These are phyloP conservation scores for Diatrype stigma DNA, from an alignment of 2,329 filamentous ascomycete species.

Conservation along the genomic window DNA sequence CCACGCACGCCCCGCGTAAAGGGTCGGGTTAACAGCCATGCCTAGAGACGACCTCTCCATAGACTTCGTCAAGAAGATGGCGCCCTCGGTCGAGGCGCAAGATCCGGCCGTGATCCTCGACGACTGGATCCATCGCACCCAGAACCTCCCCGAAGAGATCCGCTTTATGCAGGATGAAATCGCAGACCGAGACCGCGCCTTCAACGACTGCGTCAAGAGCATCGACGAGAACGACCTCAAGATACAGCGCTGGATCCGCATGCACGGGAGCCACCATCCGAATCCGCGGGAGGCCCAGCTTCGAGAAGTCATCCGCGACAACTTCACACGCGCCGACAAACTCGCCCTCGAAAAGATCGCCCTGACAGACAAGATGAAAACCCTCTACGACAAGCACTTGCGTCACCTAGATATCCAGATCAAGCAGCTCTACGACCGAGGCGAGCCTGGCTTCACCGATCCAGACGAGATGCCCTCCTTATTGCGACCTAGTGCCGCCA, in stretches of 20 bases:
- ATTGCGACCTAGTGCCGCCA: slow-evolving; percentile 54
- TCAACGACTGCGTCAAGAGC: slow-evolving; percentile 62
- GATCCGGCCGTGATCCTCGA: slow-evolving; percentile 69
- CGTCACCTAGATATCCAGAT: slow-evolving; percentile 60
- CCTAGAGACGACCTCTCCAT: slow-evolving; percentile 70
- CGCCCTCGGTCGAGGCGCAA: slow-evolving; percentile 52
- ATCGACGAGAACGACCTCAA: slow-evolving; percentile 70
- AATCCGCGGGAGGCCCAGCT: slow-evolving; percentile 73
- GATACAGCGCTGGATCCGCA: slow-evolving; percentile 78
- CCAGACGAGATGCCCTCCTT: slow-evolving; percentile 61
- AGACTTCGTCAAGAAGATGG: slow-evolving; percentile 66
- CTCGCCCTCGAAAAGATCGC: slow-evolving; percentile 72
- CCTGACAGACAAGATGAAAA: slow-evolving; percentile 60
- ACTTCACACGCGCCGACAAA: slow-evolving; percentile 64
- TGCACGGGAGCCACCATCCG: slow-evolving; percentile 66
- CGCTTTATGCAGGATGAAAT: slow-evolving; percentile 82
- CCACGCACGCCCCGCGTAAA: slow-evolving; percentile 18
- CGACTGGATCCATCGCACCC: slow-evolving; percentile 70
- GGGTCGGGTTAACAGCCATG: slow-evolving; percentile 57
- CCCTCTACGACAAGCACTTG: slow-evolving; percentile 58
- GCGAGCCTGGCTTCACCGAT: slow-evolving; percentile 58
- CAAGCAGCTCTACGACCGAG: slow-evolving; percentile 57
- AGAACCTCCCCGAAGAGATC: slow-evolving; percentile 78
- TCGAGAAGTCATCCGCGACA: slow-evolving; percentile 61
- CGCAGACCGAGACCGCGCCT: slow-evolving; percentile 70